These are phyloP conservation scores for Didymosphaeria variabile DNA, from an alignment of 2,329 filamentous ascomycete genomes.

Conservation along the genomic window DNA sequence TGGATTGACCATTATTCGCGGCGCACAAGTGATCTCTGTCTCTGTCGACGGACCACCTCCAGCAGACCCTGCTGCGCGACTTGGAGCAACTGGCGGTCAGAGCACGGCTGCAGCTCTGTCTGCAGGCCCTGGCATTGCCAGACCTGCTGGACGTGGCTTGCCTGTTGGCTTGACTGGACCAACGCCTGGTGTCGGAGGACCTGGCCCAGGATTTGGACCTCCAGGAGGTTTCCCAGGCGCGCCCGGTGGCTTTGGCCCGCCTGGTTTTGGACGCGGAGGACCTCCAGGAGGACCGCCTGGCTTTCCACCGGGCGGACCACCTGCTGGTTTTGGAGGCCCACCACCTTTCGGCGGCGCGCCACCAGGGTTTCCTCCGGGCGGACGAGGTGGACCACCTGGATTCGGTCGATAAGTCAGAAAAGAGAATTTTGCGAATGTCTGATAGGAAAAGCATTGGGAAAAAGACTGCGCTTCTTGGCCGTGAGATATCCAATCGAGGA, in stretches of 20 bases:
- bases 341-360: conserved; percentile 24
- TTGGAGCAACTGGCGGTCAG: conserved; percentile 77
- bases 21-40: conserved; percentile 91
- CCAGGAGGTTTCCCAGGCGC: conserved; percentile 62
- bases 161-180: conserved; percentile 88
- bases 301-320: conserved; percentile 61
- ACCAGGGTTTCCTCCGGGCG: conserved; percentile 30
- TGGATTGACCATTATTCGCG: conserved; percentile 91
- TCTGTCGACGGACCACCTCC: conserved; percentile 96
- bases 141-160: conserved; percentile 86
- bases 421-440: neutral
- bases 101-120: conserved; percentile 69
- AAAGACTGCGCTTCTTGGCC: neutral
- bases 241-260: conserved; percentile 49
- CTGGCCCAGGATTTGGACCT: conserved; percentile 69
- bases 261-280: conserved; percentile 47
- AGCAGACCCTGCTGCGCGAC: conserved; percentile 87
- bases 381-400: conserved; percentile 41
- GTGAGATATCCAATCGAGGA: neutral
- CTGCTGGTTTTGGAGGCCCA: conserved; percentile 50
- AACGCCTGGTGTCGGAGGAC: conserved; percentile 85
- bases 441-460: neutral
- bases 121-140: conserved; percentile 87
- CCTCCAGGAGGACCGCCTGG: conserved; percentile 52
- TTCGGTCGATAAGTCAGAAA: conserved; percentile 32